A percentile compares a stretch with the other conserved stretches of the same genome.
phyloP scores from a whole-genome alignment of 129 eudicot species.

The Saposhnikovia divaricata region DNA sequence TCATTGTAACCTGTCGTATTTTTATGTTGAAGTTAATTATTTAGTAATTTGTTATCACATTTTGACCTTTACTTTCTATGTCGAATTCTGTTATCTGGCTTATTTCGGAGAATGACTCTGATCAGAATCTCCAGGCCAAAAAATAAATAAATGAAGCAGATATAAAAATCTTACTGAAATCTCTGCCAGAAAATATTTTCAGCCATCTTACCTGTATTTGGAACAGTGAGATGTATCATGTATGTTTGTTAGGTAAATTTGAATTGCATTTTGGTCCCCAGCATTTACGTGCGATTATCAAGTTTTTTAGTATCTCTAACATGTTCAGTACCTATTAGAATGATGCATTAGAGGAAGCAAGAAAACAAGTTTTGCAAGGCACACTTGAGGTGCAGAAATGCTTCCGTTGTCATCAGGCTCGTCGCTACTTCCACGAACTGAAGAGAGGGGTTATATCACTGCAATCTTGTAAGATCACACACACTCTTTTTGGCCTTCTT shows the following conservation, averaged over 20 bases:
- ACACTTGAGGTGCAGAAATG: conserved; percentile 59
- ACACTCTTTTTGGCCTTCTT: background rate
- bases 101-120: background rate
- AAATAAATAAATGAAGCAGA: background rate
- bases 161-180: background rate
- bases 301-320: background rate
- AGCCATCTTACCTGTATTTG: background rate
- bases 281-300: background rate
- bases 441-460: conserved; percentile 46
- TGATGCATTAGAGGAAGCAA: conserved; percentile 52
- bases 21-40: background rate
- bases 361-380: conserved; percentile 67
- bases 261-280: background rate
- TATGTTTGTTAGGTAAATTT: background rate
- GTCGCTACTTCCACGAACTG: conserved; percentile 51
- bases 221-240: background rate
- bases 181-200: background rate
- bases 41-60: background rate
- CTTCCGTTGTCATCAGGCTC: conserved; percentile 49
- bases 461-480: conserved; percentile 73
- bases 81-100: background rate
- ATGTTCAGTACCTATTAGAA: conserved; percentile 32
- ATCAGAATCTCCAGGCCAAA: background rate
- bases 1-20: background rate
- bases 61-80: background rate